Evolutionary conservation across 148 eudicot species (phyloP), one percentile per base, ranked within the genome.

Genomic region (Diospyros lotus): DNA sequence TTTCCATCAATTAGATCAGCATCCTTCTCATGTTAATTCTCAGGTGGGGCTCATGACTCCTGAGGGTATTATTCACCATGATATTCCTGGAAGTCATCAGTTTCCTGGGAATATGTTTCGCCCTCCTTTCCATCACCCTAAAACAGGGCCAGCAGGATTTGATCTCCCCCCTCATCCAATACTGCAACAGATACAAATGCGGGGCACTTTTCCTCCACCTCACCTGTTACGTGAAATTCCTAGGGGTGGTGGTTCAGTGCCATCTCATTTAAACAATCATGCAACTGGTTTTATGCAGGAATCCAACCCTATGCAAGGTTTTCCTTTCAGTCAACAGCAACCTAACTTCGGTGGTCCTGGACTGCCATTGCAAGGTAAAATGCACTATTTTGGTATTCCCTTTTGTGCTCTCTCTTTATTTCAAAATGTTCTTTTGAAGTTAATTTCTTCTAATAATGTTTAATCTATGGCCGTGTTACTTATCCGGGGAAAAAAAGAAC

Each of bases 151-250:
- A 48, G 62, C 86, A 5, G 84, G 86, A 74, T 88, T 85, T 72
- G 97, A 95, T 85, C 76, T 58, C 73, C 89, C 85, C 64, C 94
- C 84, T 72, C 86, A 82, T 74, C 82, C 88, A 66, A 79, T 85
- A 71, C 66, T 89, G 73, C 94, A 85, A 74, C 97, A 87, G 79
- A 86, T 92, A 94, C 89, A 83, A 73, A 83, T 87, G 84, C 73
- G 86, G 8, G 84, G 84, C 59, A 86, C 77, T 77, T 82, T 77
- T 66, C 89, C 89, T 60, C 91, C 89, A 41, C 80, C 82, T 60
- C 94, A 88, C 69, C 52, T 79, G 54, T 71, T 80, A 28, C 83
- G 80, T 71, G 90, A 88, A 50, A 79, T 84, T 68, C 85, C 86
- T 39, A 84, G 91, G 75, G 89, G 87, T 58, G 89, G 87, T 58